These are phyloP conservation scores for Draba incana DNA, from an alignment of 345 rosid genomes.

Conservation along the genomic window DNA sequence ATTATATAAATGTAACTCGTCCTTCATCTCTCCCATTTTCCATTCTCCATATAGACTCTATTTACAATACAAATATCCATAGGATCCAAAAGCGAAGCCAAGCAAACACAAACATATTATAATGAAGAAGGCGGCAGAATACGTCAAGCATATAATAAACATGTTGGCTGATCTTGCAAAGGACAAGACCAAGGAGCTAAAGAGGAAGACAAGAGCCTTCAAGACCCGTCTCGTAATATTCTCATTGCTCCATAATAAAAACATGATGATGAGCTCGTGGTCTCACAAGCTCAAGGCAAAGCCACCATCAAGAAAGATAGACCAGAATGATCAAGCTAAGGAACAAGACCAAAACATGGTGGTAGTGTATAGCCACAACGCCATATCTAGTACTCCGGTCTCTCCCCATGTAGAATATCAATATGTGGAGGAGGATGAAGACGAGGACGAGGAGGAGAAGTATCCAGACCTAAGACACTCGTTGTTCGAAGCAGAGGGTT, in stretches of 20 bases:
- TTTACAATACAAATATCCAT: conserved; percentile 10
- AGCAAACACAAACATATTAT: conserved; percentile 16
- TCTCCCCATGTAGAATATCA: conserved; percentile 34
- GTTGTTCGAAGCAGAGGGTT: conserved; percentile 58
- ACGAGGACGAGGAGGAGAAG: conserved; percentile 37
- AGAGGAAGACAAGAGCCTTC: conserved; percentile 60
- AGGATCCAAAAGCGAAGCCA: conserved; percentile 19
- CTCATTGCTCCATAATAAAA: conserved; percentile 64
- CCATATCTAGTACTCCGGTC: conserved; percentile 37
- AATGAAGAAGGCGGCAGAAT: conserved; percentile 52
- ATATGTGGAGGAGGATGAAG: conserved; percentile 1
- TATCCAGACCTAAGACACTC: conserved; percentile 63
- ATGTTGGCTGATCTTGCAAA: conserved; percentile 44
- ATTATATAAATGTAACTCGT: conserved; percentile 13
- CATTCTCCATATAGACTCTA: conserved; percentile 32
- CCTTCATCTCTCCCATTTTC: conserved; percentile 32
- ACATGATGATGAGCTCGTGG: conserved; percentile 50
- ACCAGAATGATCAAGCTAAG: conserved; percentile 6
- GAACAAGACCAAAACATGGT: conserved; percentile 36
- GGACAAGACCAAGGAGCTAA: conserved; percentile 56
- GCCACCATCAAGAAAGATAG: conserved; percentile 31
- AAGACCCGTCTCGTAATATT: conserved; percentile 63
- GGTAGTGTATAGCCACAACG: conserved; percentile 33
- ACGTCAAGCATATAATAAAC: conserved; percentile 51
- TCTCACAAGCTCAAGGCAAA: conserved; percentile 57